A percentile compares a stretch with the other conserved stretches of the same genome.
Conservation (phyloP, 768 basidiomycete genomes). For the Russula vinacea region DNA sequence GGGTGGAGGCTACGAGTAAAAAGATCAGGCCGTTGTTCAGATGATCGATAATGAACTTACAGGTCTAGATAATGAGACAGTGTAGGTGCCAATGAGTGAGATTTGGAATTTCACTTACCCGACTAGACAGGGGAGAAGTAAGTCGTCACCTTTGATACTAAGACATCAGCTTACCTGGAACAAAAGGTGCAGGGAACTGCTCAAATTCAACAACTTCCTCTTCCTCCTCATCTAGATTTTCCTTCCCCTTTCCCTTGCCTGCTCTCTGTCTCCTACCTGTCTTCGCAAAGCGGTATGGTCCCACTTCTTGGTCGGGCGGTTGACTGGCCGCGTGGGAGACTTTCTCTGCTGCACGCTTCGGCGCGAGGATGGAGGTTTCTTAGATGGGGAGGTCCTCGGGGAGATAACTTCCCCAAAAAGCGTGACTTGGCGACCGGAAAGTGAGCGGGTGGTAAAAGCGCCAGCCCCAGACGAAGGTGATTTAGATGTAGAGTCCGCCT, state of each 20-base stretch:
- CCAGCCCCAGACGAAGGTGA: slow-evolving; percentile 29
- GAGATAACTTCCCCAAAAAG: slow-evolving; percentile 60
- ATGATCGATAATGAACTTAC: slow-evolving; percentile 6
- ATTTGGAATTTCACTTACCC: slow-evolving; percentile 22
- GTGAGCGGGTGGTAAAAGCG: slow-evolving; percentile 28
- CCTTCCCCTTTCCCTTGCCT: slow-evolving; percentile 52
- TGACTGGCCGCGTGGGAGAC: slow-evolving; percentile 41
- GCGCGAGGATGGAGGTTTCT: slow-evolving; percentile 9
- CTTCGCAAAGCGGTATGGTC: slow-evolving; percentile 83
- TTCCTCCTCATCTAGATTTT: slow-evolving; percentile 45
- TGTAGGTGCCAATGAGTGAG: not conserved
- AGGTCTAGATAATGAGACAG: slow-evolving; percentile 11
- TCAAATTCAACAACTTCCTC: slow-evolving; percentile 46
- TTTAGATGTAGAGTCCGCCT: slow-evolving; percentile 43
- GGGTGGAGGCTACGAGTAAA: slow-evolving; percentile 50
- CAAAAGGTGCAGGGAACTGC: slow-evolving; percentile 77
- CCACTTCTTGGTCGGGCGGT: slow-evolving; percentile 79
- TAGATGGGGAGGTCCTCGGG: slow-evolving; percentile 35
- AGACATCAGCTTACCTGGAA: slow-evolving; percentile 48
- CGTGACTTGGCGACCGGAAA: slow-evolving; percentile 57
- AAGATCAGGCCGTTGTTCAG: not conserved
- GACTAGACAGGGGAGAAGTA: slow-evolving; percentile 7
- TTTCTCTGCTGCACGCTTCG: slow-evolving; percentile 14
- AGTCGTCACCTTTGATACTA: slow-evolving; percentile 5
- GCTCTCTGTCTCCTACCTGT: slow-evolving; percentile 56